Base-by-base conservation (phyloP, 345 rosid species). In the Salix suchowensis region DNA sequence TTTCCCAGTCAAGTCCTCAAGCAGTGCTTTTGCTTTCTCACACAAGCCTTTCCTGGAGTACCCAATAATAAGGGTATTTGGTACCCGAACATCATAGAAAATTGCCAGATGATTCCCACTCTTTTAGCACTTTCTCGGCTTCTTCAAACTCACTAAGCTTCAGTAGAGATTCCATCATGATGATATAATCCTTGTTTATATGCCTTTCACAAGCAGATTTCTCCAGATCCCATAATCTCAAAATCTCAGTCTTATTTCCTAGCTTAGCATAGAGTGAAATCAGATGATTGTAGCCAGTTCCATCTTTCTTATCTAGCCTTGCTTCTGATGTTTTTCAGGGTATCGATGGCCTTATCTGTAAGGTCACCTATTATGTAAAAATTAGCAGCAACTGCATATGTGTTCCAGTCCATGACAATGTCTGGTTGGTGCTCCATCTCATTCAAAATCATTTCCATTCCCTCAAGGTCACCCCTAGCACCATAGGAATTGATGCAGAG, bases 381-480 rank as follows among this genome's bases (percentile, higher is more conserved):
- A 80, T 87, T 89, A 0, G 96, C 97, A 77, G 82, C 96, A 61
- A 87, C 90, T 28, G 93, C 85, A n/a, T 90, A 91, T 0, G 98
- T 88, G 80, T 85, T 93, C 98, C 98, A 92, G 75, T 92, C 96
- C 89, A 92, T 76, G 28, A 79, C 81, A 78, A 91, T 84, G 74
- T 78, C 76, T 14, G 79, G 77, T 42, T 85, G 85, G 26, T 80
- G 81, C 81, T 91, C 97, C 97, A 94, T 94, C 85, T 95, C 96
- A 42, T 72, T 65, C 62, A 95, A 80, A 71, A 87, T 60, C 32
- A 19, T 75, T 15, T 92, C 89, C 84, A 95, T 82, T 74, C 87
- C 88, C 74, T 82, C 87, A 2, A 89, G 32, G 72, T 93, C 89
- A 50, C 87, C 83, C 81, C 81, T 82, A 34, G 82, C 85, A 61